Conservation (phyloP, 768 basidiomycete species). For the Tylopilus sp. region DNA sequence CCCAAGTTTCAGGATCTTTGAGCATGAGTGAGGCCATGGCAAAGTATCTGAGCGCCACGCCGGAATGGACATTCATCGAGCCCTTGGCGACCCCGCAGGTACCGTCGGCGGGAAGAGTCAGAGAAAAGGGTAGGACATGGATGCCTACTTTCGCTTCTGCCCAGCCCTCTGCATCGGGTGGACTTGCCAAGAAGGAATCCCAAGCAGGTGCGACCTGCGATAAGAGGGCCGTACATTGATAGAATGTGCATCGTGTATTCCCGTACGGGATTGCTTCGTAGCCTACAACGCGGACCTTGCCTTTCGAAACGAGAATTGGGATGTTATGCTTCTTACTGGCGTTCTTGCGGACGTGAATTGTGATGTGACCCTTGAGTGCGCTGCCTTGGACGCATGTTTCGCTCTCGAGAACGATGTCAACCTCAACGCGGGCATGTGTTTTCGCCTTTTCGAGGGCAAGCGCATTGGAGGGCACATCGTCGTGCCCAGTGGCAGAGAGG, state of each 20-base stretch:
- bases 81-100: slow-evolving; percentile 59
- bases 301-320: slow-evolving; percentile 63
- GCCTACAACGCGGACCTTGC: slow-evolving; percentile 79
- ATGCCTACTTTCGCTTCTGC: slow-evolving; percentile 59
- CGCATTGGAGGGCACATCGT: slow-evolving; percentile 19
- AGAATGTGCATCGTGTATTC: slow-evolving; percentile 73
- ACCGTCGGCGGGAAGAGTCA: slow-evolving; percentile 59
- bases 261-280: slow-evolving; percentile 69
- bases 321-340: slow-evolving; percentile 47
- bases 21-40: slow-evolving; percentile 78
- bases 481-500: slow-evolving; percentile 1
- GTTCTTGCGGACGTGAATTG: slow-evolving; percentile 57
- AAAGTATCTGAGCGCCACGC: slow-evolving; percentile 72
- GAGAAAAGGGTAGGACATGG: slow-evolving; percentile 68
- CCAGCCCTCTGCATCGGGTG: slow-evolving; percentile 60
- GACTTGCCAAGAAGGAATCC: slow-evolving; percentile 41
- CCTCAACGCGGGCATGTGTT: slow-evolving; percentile 68
- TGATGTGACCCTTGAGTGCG: slow-evolving; percentile 63
- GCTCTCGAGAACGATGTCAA: slow-evolving; percentile 77
- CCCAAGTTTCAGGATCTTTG: slow-evolving; percentile 55
- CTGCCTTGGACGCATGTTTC: slow-evolving; percentile 80
- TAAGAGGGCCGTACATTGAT: slow-evolving; percentile 62
- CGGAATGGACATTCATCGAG: slow-evolving; percentile 47
- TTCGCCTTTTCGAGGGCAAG: slow-evolving; percentile 70
- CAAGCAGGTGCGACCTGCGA: slow-evolving; percentile 46